phyloP scores from a whole-genome alignment of 176 grass and related monocot genomes.

The Dactylis glomerata region DNA sequence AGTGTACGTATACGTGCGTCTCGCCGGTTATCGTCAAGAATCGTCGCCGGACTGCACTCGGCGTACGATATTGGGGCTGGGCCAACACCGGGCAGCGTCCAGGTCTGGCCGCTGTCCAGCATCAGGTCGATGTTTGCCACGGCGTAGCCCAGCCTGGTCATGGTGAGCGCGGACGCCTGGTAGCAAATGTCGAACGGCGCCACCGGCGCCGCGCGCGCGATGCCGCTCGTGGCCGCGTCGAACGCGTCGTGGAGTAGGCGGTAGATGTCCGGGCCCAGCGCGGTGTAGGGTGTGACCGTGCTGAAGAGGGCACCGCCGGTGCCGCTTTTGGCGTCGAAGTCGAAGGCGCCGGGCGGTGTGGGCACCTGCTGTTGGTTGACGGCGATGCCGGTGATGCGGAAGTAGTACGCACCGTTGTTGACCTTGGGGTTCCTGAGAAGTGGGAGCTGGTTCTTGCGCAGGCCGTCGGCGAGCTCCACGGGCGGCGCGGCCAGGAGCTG shows the following conservation, averaged over 20 bases:
- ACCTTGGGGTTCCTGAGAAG: constrained; percentile 31
- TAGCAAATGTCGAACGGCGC: constrained; percentile 18
- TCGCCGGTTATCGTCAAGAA: no score
- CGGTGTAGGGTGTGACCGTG: constrained; percentile 13
- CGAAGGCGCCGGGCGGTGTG: not conserved
- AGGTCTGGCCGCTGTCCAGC: constrained; percentile 14
- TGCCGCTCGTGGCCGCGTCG: not conserved
- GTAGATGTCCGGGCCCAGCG: constrained; percentile 27
- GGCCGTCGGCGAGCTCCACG: not conserved
- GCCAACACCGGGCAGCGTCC: constrained; percentile 15
- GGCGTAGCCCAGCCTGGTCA: not conserved
- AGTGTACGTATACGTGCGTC: no score
- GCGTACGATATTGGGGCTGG: no score
- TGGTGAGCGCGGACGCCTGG: not conserved
- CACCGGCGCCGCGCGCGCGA: not conserved
- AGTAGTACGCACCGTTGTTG: constrained; percentile 47
- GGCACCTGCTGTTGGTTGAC: not conserved
- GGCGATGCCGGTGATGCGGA: constrained; percentile 23
- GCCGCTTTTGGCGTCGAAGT: not conserved
- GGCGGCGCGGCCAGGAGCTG: not conserved
- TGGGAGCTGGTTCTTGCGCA: not conserved
- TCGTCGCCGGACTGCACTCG: no score
- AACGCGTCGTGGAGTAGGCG: not conserved
- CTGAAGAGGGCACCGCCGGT: constrained; percentile 28
- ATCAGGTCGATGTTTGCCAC: constrained; percentile 29